phyloP scores from a whole-genome alignment of 2,329 filamentous ascomycete species.

The Achaetomium macrosporum region DNA sequence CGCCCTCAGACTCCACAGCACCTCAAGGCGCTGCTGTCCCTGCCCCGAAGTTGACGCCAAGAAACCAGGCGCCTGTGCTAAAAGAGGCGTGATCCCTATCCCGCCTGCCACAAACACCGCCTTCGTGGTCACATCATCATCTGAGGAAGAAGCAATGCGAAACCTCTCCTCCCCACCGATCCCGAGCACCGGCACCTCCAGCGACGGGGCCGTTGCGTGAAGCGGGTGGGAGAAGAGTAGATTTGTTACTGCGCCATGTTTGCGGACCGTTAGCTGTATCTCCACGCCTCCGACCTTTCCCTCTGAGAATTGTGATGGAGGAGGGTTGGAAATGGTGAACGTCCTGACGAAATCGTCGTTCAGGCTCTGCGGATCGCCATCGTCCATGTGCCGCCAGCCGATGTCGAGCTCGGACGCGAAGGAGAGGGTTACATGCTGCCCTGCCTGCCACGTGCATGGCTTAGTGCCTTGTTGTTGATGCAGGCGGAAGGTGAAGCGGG shows the following conservation, averaged over 20 bases:
- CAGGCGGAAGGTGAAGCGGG: conserved; percentile 52
- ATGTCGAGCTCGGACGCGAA: conserved; percentile 62
- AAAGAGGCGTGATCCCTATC: conserved; percentile 75
- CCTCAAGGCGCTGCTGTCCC: conserved; percentile 33
- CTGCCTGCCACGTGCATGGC: conserved; percentile 50
- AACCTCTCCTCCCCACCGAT: conserved; percentile 60
- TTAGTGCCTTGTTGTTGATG: conserved; percentile 9
- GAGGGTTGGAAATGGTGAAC: conserved; percentile 68
- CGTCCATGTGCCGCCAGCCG: conserved; percentile 78
- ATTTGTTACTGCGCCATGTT: conserved; percentile 62
- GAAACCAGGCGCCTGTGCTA: conserved; percentile 56
- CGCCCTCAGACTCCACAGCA: conserved; percentile 63
- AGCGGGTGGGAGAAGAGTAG: conserved; percentile 55
- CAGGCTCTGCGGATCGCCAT: conserved; percentile 69
- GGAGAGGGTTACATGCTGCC: conserved; percentile 73
- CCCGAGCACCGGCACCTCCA: conserved; percentile 64
- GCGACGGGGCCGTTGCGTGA: conserved; percentile 31
- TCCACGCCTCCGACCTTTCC: conserved; percentile 30
- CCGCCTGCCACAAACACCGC: conserved; percentile 67
- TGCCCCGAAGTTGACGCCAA: conserved; percentile 29
- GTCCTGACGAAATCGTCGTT: conserved; percentile 83
- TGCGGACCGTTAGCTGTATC: conserved; percentile 67
- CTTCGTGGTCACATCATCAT: conserved; percentile 11
- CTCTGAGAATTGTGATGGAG: conserved; percentile 29
- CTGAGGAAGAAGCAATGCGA: conserved; percentile 27